Base-by-base conservation (phyloP, 31 red algal species). In the Odonthalia washingtoniensis region DNA sequence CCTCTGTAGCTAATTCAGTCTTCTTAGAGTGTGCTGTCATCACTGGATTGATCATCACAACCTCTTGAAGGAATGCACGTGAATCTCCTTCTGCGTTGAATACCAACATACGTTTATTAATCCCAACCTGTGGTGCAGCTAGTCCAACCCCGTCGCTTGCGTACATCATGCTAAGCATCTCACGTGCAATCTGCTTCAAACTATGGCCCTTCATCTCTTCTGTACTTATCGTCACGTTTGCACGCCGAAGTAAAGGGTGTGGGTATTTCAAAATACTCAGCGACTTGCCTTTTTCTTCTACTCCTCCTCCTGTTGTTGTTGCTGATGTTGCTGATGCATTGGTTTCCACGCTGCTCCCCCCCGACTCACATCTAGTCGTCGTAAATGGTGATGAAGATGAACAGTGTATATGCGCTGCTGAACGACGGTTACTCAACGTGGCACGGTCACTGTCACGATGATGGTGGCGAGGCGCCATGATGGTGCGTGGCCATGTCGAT, bases 161-260 rank as follows among this genome's bases (percentile, higher is more conserved):
- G 70, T 99, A 99, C 94, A 99, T 99, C 18, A 99, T 70, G 12
- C 78, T 81, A 53, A 99, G 87, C 97, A 99, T 99, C 31, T 96
- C 91, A 26, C 81, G 74, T 30, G 92, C 87, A 3, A 94, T 75
- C 40, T 89, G 78, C 43, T 60, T 70, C 0, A 98, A 82, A 38
- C 49, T 26, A n/a, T 18, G 5, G 39, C 62, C 73, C 46, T 88
- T 80, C 72, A 95, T 82, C 46, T 91, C 91, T 31, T 80, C 74
- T 37, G 24, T 31, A 4, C 83, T 70, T 21, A 98, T 65, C 39
- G 60, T 72, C 2, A 65, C 92, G 85, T 98, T 98, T 52, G 72
- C 62, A 1, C 89, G 86, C 26, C 91, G 92, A 30, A 94, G 87
- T 2, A 78, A 49, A 14, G 84, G 92, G 18, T 92, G 75, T 21